Evolutionary conservation across 352 stramenopile genomes (phyloP), one percentile per base, ranked within the genome.

Genomic region (Sclerospora graminicola): DNA sequence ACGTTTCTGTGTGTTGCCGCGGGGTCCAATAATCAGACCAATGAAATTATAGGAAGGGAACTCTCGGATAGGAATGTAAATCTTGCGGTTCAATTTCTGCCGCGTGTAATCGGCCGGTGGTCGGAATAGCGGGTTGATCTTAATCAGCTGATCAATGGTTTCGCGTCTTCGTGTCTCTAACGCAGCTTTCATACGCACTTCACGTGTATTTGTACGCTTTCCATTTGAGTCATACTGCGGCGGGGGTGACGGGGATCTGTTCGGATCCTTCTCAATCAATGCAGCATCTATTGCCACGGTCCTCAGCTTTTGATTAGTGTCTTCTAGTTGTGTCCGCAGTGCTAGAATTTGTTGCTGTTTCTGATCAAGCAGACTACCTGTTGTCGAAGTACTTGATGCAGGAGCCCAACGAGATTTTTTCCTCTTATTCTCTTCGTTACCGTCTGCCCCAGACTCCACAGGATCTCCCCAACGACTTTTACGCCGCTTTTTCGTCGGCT

Each of bases 11-110:
- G 96, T 99, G 58, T 98, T 98, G 8, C 96, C 97, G 10, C 96
- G 80, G 2, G 97, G 96, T 9, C 96, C 97, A 43, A 99, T 99
- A 62, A 99, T 98, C 23, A 99, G 63, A 2, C 94, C 96, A 37
- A 99, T 99, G 63, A 99, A 99, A 66, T 99, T 99, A 74, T 99
- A 99, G 4, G 81, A 93, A 0, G 96, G 97, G 75, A 96, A 98
- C 30, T 99, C 88, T 31, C 98, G 93, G 30, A 98, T 73, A 0
- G 96, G 96, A 61, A 99, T 98, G 53, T 96, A 96, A 47, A 99
- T 92, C 69, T 98, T 98, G 28, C 91, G 86, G 35, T 70, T 83
- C 39, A 96, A 72, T 69, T 97, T 98, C 45, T 89, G 73, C 39
- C 84, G 89, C 39, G 90, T 76, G 50, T 97, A 92, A 48, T 93